phyloP scores from a whole-genome alignment of 192 early-diverging fungal species.

The Entomortierella beljakovae region DNA sequence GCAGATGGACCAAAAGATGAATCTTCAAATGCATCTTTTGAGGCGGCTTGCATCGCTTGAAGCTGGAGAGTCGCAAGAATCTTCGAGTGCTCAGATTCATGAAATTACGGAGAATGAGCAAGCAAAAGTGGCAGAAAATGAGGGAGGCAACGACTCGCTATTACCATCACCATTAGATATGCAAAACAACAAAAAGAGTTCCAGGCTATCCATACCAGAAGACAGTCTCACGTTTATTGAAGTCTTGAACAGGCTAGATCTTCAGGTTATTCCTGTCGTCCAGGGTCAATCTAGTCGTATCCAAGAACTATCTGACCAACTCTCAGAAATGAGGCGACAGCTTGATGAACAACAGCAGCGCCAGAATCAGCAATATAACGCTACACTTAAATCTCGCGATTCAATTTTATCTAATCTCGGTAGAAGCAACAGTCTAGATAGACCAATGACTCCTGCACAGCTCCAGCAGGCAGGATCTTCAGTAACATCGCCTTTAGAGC shows the following conservation, averaged over 20 bases:
- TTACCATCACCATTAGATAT: not conserved
- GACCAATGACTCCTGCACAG: not conserved
- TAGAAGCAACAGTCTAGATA: slow-evolving; percentile 23
- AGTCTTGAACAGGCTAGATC: slow-evolving; percentile 31
- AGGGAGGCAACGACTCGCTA: not conserved
- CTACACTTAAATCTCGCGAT: not conserved
- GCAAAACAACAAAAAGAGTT: not conserved
- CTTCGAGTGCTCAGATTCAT: not conserved
- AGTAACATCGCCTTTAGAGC: slow-evolving; percentile 16
- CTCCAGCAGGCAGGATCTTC: slow-evolving; percentile 16
- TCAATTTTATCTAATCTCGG: not conserved
- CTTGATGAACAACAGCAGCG: slow-evolving; percentile 38
- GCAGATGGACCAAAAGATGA: slow-evolving; percentile 46
- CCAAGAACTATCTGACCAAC: slow-evolving; percentile 39
- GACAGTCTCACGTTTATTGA: slow-evolving; percentile 25
- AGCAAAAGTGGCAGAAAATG: not conserved
- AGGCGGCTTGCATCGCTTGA: slow-evolving; percentile 47
- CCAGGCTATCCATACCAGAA: not conserved
- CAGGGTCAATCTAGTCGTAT: slow-evolving; percentile 35
- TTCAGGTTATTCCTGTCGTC: slow-evolving; percentile 42
- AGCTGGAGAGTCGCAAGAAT: not conserved
- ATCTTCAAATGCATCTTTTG: slow-evolving; percentile 55
- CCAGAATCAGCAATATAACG: not conserved
- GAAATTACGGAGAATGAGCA: not conserved
- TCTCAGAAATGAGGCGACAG: slow-evolving; percentile 41